These are phyloP conservation scores for Pichia exigua DNA, from an alignment of 805 yeast genomes.

Conservation along the genomic window DNA sequence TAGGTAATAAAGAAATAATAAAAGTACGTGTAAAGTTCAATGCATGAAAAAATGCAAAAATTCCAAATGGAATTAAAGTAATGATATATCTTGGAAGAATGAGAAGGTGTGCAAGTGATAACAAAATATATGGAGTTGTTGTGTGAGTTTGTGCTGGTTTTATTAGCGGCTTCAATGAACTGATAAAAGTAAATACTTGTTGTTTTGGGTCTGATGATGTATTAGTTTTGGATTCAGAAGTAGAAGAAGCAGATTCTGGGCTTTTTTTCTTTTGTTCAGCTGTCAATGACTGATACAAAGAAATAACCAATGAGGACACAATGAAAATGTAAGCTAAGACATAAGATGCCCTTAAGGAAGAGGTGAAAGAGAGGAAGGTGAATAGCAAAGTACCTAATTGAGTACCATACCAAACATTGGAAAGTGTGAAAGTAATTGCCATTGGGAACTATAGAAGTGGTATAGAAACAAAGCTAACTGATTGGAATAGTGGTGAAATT, in stretches of 20 bases:
- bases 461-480: too few relatives aligned
- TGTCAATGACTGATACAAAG: conserved; percentile 49
- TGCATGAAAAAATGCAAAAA: conserved; percentile 78
- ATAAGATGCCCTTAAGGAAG: conserved; percentile 41
- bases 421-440: neutral
- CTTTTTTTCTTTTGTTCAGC: conserved; percentile 25
- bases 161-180: conserved; percentile 2
- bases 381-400: conserved; percentile 34
- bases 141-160: conserved; percentile 7
- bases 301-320: conserved; percentile 66
- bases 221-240: conserved; percentile 35
- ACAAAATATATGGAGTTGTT: conserved; percentile 49
- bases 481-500: too few relatives aligned
- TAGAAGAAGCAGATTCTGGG: conserved; percentile 16
- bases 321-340: conserved; percentile 55
- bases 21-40: conserved; percentile 60
- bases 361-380: conserved; percentile 31
- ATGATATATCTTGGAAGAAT: conserved; percentile 53
- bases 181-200: neutral
- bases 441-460: neutral
- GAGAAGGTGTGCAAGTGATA: conserved; percentile 47
- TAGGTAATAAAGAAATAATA: conserved; percentile 51
- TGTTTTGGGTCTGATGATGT: conserved; percentile 7
- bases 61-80: conserved; percentile 63
- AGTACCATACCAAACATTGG: conserved; percentile 50